Evolutionary conservation across 2,329 filamentous ascomycete species (phyloP).

Genomic region (Colletotrichum kahawae): DNA sequence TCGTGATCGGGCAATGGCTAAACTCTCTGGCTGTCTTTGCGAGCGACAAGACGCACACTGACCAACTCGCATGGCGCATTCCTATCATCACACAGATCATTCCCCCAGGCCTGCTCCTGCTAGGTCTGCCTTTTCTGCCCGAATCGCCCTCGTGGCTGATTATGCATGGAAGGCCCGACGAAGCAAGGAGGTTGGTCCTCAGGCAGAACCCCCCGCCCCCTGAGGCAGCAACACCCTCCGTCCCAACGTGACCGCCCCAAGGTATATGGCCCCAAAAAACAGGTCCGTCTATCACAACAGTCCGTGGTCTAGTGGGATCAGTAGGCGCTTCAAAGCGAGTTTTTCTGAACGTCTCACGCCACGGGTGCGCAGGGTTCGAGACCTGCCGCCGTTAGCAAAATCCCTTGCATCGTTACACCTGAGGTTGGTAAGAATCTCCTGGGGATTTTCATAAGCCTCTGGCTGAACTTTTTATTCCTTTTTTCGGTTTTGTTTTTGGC

Average conservation of each 20-base stretch:
- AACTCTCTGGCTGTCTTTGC: constrained; percentile 18
- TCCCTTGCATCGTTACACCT: constrained; percentile 1
- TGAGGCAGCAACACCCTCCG: neutral
- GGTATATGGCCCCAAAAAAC: neutral
- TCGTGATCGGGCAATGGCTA: constrained; percentile 31
- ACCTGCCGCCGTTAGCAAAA: neutral
- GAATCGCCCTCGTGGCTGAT: constrained; percentile 27
- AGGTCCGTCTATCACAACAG: neutral
- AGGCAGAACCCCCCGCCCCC: neutral
- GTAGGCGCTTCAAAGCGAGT: neutral
- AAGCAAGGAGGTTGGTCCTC: neutral
- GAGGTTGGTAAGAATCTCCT: constrained; percentile 7
- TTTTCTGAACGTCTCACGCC: neutral
- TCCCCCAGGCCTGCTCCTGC: constrained; percentile 27
- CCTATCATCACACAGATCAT: constrained; percentile 34
- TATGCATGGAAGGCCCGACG: constrained; percentile 19
- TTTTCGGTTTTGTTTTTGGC: neutral
- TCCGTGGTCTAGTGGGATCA: neutral
- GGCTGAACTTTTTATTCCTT: neutral
- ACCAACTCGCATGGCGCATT: constrained; percentile 31
- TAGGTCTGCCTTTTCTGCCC: constrained; percentile 25
- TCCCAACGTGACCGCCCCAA: neutral
- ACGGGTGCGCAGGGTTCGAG: neutral
- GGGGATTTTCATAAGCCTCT: neutral
- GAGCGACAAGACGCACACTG: constrained; percentile 18